Evolutionary conservation across 495 filamentous ascomycete genomes (phyloP).

Genomic region (Hyaloscypha finlandica): DNA sequence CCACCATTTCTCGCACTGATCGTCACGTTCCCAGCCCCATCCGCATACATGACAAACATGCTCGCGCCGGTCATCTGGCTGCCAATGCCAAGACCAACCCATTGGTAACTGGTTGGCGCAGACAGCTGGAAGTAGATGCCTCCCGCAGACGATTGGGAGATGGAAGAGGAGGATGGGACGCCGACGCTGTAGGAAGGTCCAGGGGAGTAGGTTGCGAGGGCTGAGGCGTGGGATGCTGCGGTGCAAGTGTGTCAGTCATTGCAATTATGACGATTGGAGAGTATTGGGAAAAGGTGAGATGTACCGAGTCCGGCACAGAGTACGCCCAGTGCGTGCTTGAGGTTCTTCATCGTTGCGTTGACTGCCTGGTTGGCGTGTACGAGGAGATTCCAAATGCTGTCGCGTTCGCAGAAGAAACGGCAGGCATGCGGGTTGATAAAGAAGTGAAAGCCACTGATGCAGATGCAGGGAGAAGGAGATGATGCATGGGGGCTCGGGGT

Average conservation of each 20-base stretch:
- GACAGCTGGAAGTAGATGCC: slow-evolving; percentile 68
- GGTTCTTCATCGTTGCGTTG: no score
- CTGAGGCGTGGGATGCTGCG: background rate
- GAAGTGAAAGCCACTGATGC: no score
- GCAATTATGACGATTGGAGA: background rate
- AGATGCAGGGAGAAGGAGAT: no score
- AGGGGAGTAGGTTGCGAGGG: slow-evolving; percentile 23
- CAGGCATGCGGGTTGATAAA: no score
- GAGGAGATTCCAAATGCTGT: no score
- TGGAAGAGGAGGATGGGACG: slow-evolving; percentile 23
- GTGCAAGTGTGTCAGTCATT: background rate
- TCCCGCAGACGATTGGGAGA: slow-evolving; percentile 33
- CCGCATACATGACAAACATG: slow-evolving; percentile 69
- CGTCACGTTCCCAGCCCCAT: slow-evolving; percentile 62
- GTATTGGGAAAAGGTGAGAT: background rate
- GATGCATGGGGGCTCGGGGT: no score
- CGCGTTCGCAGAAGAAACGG: no score
- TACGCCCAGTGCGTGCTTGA: no score
- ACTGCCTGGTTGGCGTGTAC: no score
- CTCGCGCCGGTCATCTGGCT: slow-evolving; percentile 60
- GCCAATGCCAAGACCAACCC: slow-evolving; percentile 70
- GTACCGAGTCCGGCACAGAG: no score
- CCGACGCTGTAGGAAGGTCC: slow-evolving; percentile 27
- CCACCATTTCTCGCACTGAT: slow-evolving; percentile 60
- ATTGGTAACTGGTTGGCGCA: slow-evolving; percentile 58